A percentile compares a stretch with the other conserved stretches of the same genome.
These are phyloP conservation scores for Mucor irregularis DNA, from an alignment of 371 early-diverging fungal genomes.

Conservation along the genomic window DNA sequence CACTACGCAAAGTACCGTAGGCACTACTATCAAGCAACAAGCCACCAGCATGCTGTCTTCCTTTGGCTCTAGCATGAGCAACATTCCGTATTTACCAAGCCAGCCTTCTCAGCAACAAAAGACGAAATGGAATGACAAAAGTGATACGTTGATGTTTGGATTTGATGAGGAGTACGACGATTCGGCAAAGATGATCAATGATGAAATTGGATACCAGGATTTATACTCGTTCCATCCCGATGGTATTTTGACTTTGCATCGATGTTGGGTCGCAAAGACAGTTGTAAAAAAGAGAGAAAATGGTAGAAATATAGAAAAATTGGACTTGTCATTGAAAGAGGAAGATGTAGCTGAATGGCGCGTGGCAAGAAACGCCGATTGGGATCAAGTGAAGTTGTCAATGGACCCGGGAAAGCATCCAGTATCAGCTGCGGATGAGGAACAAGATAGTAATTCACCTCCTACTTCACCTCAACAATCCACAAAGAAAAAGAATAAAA, in stretches of 20 bases:
- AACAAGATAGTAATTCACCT: too few relatives aligned
- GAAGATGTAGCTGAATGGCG: conserved; percentile 67
- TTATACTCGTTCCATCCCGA: conserved; percentile 61
- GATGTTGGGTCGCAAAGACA: conserved; percentile 60
- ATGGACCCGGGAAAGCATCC: conserved; percentile 6
- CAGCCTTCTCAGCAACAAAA: conserved; percentile 6
- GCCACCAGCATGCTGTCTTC: conserved; percentile 41
- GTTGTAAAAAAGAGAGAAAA: conserved; percentile 52
- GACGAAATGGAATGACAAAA: conserved; percentile 26
- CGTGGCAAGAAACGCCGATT: conserved; percentile 50
- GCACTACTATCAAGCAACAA: conserved; percentile 32
- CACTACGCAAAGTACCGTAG: neutral
- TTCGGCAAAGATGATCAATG: conserved; percentile 36
- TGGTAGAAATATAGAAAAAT: conserved; percentile 50
- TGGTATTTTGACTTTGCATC: conserved; percentile 59
- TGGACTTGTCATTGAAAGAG: conserved; percentile 52
- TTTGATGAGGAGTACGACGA: conserved; percentile 56
- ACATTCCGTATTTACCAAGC: conserved; percentile 20
- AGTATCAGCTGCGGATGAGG: too few relatives aligned
- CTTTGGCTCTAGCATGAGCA: conserved; percentile 30
- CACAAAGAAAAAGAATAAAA: conserved; percentile 6
- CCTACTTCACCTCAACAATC: too few relatives aligned
- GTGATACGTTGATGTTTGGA: conserved; percentile 46
- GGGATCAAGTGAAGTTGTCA: conserved; percentile 43
- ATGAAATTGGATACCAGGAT: conserved; percentile 57